These are phyloP conservation scores for Backusella tarrabulga DNA, from an alignment of 192 early-diverging fungal species.

Conservation along the genomic window DNA sequence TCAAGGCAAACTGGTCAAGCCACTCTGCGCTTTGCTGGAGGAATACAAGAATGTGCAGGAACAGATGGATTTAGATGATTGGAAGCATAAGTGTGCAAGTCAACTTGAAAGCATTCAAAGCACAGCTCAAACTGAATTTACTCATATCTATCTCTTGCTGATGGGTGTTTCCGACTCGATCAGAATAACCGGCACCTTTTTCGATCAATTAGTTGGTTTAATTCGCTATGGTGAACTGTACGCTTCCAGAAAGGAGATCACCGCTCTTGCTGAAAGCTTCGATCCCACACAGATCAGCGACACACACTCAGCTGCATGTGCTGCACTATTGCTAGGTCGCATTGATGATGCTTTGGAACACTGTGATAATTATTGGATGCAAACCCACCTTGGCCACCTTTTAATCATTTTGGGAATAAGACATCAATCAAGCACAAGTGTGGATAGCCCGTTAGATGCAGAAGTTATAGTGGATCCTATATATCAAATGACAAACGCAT, in stretches of 20 bases:
- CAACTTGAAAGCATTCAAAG: not conserved
- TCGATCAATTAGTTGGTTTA: not conserved
- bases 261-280: not conserved
- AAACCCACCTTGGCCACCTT: slow-evolving; percentile 16
- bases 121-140: not conserved
- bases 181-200: not conserved
- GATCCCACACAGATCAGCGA: not conserved
- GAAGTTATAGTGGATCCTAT: slow-evolving; percentile 18
- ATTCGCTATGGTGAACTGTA: not conserved
- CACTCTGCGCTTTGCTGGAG: not conserved
- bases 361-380: not conserved
- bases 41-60: not conserved
- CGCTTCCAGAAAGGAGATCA: not conserved
- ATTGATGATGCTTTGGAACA: not conserved
- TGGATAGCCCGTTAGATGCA: not conserved
- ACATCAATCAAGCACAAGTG: no score
- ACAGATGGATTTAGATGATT: not conserved
- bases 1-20: not conserved
- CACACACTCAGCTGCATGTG: not conserved
- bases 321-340: not conserved
- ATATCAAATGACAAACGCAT: slow-evolving; percentile 1
- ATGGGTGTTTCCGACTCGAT: not conserved
- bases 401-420: not conserved
- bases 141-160: not conserved
- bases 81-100: not conserved